These are phyloP conservation scores for Chionographis japonica DNA, from an alignment of 106 monocot species.

Conservation along the genomic window DNA sequence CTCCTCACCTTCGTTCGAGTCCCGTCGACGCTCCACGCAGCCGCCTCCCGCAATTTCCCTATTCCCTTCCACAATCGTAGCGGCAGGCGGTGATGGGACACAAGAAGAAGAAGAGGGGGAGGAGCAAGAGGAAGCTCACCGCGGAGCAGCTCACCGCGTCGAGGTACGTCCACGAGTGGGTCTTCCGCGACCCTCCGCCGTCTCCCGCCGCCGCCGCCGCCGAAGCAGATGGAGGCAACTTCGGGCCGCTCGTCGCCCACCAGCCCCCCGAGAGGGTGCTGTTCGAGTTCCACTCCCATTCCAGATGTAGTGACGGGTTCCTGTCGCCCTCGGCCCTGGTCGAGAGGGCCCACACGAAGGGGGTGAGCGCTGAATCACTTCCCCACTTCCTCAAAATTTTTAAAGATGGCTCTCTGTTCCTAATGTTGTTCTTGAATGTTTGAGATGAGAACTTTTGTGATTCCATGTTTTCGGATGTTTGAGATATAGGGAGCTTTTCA, in stretches of 20 bases:
- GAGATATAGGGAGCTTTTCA: no score
- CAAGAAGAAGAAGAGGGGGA: constrained; percentile 38
- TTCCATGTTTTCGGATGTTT: no score
- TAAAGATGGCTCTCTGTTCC: no score
- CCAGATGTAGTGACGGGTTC: constrained; percentile 68
- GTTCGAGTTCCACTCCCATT: constrained; percentile 83
- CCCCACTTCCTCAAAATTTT: background rate
- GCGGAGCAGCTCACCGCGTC: constrained; percentile 35
- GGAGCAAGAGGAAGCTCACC: constrained; percentile 36
- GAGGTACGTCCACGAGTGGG: constrained; percentile 50
- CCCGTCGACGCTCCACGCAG: no score
- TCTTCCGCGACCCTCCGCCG: constrained; percentile 6
- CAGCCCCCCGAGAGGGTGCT: constrained; percentile 20
- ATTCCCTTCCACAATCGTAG: no score
- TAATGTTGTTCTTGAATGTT: no score
- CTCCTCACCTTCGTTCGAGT: no score
- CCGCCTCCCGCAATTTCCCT: no score
- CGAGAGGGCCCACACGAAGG: constrained; percentile 56
- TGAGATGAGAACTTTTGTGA: background rate
- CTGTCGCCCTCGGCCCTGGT: constrained; percentile 68
- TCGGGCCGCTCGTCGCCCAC: background rate
- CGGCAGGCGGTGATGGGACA: constrained; percentile 1
- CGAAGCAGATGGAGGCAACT: background rate
- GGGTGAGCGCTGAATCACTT: constrained; percentile 30
- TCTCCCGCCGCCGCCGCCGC: background rate